Evolutionary conservation across 805 yeast genomes (phyloP).

Genomic region (Scheffersomyces coipomensis): DNA sequence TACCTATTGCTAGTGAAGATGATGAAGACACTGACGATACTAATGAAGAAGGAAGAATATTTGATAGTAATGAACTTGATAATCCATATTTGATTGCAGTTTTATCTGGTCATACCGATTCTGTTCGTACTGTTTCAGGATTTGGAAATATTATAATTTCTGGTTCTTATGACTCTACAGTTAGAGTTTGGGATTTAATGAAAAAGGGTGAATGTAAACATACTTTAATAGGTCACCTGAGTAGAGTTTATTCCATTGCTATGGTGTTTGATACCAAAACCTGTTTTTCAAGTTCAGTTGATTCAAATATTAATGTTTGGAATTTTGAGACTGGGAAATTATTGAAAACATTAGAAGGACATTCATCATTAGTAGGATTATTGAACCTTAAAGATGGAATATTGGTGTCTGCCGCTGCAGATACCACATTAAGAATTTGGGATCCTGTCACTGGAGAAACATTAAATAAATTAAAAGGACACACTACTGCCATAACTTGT

Average conservation of each 20-base stretch:
- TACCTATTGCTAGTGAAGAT: conserved; percentile 53
- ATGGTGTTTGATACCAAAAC: conserved; percentile 72
- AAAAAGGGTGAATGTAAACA: conserved; percentile 69
- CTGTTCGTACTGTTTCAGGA: conserved; percentile 84
- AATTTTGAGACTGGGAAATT: conserved; percentile 74
- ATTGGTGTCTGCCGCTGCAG: conserved; percentile 94
- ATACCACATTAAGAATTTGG: conserved; percentile 89
- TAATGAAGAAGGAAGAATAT: conserved; percentile 27
- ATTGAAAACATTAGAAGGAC: conserved; percentile 75
- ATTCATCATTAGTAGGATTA: conserved; percentile 85
- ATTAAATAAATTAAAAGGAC: conserved; percentile 71
- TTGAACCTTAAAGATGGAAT: conserved; percentile 72
- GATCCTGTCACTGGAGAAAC: conserved; percentile 75
- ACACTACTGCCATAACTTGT: conserved; percentile 86
- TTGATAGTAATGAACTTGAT: conserved; percentile 34
- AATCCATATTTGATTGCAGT: conserved; percentile 70
- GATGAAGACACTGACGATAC: conserved; percentile 27
- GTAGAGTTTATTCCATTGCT: conserved; percentile 85
- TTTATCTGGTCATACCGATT: conserved; percentile 48
- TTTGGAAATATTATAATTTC: conserved; percentile 79
- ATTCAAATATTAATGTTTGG: conserved; percentile 87
- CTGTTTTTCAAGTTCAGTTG: conserved; percentile 91
- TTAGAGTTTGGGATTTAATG: conserved; percentile 86
- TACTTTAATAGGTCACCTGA: conserved; percentile 79
- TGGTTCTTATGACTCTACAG: conserved; percentile 87